Conservation (phyloP, 768 basidiomycete genomes). For the Serendipita sp. region DNA sequence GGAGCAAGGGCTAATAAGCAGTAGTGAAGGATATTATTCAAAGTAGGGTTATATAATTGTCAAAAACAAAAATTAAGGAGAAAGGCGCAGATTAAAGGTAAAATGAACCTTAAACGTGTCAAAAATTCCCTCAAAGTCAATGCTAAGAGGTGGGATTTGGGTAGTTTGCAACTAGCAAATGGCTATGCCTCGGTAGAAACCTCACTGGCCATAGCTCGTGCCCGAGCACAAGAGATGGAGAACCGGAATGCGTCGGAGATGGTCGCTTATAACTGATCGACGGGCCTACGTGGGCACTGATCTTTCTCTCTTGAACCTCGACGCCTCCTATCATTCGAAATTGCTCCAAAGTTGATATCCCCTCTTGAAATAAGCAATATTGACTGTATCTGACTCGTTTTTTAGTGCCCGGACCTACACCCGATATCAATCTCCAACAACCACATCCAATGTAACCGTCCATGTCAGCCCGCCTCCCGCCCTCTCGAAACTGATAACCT, state of each 20-base stretch:
- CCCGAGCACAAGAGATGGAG: constrained; percentile 82
- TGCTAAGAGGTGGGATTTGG: constrained; percentile 86
- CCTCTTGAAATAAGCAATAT: neutral
- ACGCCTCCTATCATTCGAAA: neutral
- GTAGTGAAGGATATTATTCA: neutral
- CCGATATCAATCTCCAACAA: neutral
- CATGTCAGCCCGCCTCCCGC: neutral
- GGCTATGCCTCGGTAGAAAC: constrained; percentile 89
- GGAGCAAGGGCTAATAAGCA: neutral
- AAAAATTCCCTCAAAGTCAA: constrained; percentile 88
- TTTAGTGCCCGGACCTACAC: neutral
- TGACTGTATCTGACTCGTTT: neutral
- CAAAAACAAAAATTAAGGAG: neutral
- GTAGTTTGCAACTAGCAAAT: constrained; percentile 96
- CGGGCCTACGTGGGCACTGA: neutral
- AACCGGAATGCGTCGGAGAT: constrained; percentile 14
- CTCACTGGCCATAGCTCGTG: constrained; percentile 92
- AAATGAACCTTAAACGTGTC: constrained; percentile 22
- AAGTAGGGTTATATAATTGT: neutral
- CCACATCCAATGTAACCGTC: neutral
- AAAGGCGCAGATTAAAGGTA: neutral
- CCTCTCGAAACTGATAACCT: neutral
- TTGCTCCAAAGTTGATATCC: neutral
- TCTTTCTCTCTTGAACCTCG: neutral
- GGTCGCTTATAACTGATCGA: constrained; percentile 28